Conservation (phyloP, 176 grass and related monocot genomes). For the Carex scoparia region DNA sequence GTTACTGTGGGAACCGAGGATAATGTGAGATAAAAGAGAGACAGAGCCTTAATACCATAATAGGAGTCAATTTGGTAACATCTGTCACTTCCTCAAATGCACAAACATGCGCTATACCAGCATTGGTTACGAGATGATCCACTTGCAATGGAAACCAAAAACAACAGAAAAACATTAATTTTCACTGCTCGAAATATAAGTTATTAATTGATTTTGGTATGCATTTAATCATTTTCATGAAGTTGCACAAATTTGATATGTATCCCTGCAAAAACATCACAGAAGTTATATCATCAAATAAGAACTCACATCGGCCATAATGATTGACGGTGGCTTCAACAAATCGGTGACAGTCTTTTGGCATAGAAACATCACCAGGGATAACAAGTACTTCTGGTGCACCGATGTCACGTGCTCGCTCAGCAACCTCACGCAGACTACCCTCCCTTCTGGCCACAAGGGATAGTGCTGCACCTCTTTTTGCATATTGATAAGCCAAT, state of each 20-base stretch:
- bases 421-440: conserved; percentile 38
- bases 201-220: not conserved
- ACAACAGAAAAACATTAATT: not conserved
- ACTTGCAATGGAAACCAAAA: conserved; percentile 24
- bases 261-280: not conserved
- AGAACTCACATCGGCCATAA: conserved; percentile 40
- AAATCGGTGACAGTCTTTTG: conserved; percentile 38
- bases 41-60: conserved; percentile 28
- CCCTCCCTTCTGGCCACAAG: conserved; percentile 41
- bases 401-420: conserved; percentile 11
- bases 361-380: conserved; percentile 33
- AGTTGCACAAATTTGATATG: not conserved
- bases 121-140: conserved; percentile 72
- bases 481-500: conserved; percentile 64
- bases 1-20: too few relatives aligned
- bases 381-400: conserved; percentile 44
- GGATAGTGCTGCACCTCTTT: conserved; percentile 34
- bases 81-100: conserved; percentile 48
- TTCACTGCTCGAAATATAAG: not conserved
- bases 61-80: conserved; percentile 41
- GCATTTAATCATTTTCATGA: not conserved
- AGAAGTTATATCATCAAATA: not conserved
- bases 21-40: not conserved
- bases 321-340: conserved; percentile 40
- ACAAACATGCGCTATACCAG: conserved; percentile 36